These are phyloP conservation scores for Arthrobotrys entomopaga DNA, from an alignment of 2,329 filamentous ascomycete species.

Conservation along the genomic window DNA sequence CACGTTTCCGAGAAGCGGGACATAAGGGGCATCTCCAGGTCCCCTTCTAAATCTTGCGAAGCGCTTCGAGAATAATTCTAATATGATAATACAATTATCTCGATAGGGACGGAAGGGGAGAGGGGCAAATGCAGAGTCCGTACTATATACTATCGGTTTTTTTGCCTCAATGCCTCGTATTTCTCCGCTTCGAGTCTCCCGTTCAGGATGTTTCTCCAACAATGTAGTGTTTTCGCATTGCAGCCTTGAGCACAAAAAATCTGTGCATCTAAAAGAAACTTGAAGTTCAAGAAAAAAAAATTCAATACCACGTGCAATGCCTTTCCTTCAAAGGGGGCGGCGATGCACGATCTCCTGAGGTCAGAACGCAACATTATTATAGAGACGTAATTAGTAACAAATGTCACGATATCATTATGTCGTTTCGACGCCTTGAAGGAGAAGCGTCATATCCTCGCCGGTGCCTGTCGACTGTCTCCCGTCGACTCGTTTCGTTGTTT, in stretches of 20 bases:
- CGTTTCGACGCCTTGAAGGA: too few relatives aligned
- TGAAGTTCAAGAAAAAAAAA: too few relatives aligned
- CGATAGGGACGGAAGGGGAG: background rate
- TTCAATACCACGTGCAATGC: too few relatives aligned
- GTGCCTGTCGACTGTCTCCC: too few relatives aligned
- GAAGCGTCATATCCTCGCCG: background rate
- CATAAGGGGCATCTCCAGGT: constrained; percentile 23
- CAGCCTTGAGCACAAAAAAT: background rate
- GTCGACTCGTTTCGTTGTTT: too few relatives aligned
- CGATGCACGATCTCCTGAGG: too few relatives aligned
- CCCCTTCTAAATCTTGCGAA: constrained; percentile 41
- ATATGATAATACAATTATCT: background rate
- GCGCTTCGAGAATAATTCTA: constrained; percentile 32
- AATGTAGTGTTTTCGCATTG: constrained; percentile 6
- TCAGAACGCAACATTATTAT: too few relatives aligned
- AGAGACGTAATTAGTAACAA: too few relatives aligned
- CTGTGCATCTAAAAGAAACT: too few relatives aligned
- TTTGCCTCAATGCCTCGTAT: constrained; percentile 25
- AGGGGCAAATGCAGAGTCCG: constrained; percentile 10
- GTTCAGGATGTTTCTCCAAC: constrained; percentile 26
- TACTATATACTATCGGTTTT: background rate
- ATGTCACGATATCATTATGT: too few relatives aligned
- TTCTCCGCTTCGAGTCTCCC: constrained; percentile 33
- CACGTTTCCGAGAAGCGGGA: constrained; percentile 55
- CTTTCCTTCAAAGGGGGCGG: too few relatives aligned